phyloP scores from a whole-genome alignment of 345 rosid species.

The Barbarea vulgaris region DNA sequence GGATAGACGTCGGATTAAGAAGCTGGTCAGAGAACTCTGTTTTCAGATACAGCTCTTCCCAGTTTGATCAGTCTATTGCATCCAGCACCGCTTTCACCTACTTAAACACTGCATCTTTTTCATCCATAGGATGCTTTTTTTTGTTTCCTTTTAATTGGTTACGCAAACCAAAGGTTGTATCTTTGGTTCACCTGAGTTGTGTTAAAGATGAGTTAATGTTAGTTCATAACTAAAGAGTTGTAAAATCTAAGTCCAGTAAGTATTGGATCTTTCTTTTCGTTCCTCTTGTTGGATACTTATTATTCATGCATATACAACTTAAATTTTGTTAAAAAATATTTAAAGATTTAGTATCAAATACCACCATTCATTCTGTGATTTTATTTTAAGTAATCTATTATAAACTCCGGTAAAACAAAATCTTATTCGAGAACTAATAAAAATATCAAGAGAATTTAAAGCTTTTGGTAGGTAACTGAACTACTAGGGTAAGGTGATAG shows the following conservation, averaged over 20 bases:
- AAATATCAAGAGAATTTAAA: not conserved
- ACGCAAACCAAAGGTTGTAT: constrained; percentile 47
- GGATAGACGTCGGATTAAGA: constrained; percentile 59
- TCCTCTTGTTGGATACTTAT: constrained; percentile 64
- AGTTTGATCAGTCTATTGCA: constrained; percentile 53
- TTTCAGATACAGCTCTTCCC: constrained; percentile 73
- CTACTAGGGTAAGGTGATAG: too few species aligned
- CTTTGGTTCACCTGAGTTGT: constrained; percentile 51
- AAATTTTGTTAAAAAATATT: not conserved
- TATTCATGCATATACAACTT: not conserved
- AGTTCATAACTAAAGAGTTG: not conserved
- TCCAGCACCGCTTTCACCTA: constrained; percentile 62
- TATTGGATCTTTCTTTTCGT: constrained; percentile 51
- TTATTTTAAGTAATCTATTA: not conserved
- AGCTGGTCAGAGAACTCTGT: constrained; percentile 62
- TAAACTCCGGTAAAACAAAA: too few species aligned
- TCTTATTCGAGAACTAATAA: not conserved
- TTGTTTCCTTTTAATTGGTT: constrained; percentile 63
- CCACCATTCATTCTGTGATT: not conserved
- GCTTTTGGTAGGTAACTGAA: too few species aligned
- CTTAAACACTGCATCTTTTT: constrained; percentile 49
- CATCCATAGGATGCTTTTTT: constrained; percentile 30
- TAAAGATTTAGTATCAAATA: too few species aligned
- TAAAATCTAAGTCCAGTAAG: constrained; percentile 45
- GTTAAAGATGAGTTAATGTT: constrained; percentile 36